Conservation (phyloP, 169 alveolate species). For the Cardiosporidium cionae region DNA sequence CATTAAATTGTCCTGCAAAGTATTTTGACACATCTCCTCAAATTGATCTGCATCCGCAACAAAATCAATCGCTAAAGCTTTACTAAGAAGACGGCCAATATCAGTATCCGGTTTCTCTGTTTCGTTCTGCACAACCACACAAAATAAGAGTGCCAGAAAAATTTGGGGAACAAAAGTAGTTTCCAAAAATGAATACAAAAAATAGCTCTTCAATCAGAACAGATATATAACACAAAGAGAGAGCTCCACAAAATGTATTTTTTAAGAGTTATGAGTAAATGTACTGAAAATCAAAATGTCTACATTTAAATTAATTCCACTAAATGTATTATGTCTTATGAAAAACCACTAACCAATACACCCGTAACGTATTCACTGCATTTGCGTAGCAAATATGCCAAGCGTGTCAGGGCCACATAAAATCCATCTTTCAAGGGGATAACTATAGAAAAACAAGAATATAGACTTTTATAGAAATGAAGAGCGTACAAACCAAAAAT, state of each 20-base stretch:
- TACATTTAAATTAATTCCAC: too few species aligned
- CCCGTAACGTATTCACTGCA: slow-evolving; percentile 43
- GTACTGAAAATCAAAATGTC: too few species aligned
- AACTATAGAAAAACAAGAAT: too few species aligned
- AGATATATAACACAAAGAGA: neutral
- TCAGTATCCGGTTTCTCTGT: slow-evolving; percentile 44
- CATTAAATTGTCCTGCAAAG: slow-evolving; percentile 73
- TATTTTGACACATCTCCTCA: slow-evolving; percentile 63
- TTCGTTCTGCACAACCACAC: neutral
- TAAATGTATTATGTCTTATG: too few species aligned
- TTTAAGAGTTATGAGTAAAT: too few species aligned
- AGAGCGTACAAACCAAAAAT: too few species aligned
- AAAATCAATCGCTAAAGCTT: slow-evolving; percentile 55
- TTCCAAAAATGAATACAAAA: too few species aligned
- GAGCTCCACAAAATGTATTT: slow-evolving; percentile 1
- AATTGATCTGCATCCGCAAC: slow-evolving; percentile 48
- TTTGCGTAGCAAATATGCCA: slow-evolving; percentile 31
- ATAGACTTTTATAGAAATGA: too few species aligned
- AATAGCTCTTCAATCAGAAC: neutral
- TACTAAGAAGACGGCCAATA: slow-evolving; percentile 63
- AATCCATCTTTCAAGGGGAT: slow-evolving; percentile 21
- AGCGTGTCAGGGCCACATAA: slow-evolving; percentile 31
- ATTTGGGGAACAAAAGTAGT: too few species aligned
- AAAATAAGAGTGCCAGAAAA: neutral
- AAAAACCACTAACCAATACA: slow-evolving; percentile 27